A percentile compares a stretch with the other conserved stretches of the same genome.
These are phyloP conservation scores for Golubevia pallescens DNA, from an alignment of 1,284 basidiomycete genomes.

Conservation along the genomic window DNA sequence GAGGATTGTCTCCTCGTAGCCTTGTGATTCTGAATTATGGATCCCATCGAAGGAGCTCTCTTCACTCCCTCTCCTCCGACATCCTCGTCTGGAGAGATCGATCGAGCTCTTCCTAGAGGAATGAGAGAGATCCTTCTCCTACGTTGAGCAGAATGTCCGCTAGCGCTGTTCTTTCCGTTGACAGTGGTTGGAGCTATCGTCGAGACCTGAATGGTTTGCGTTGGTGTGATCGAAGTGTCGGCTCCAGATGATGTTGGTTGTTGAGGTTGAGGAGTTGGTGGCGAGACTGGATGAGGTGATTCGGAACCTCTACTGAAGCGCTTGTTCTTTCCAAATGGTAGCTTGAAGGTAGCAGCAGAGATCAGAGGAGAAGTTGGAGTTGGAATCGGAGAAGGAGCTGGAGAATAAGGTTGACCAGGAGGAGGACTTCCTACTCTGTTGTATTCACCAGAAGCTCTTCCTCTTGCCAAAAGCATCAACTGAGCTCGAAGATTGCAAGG, in stretches of 20 bases:
- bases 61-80: not conserved
- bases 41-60: conserved; percentile 12
- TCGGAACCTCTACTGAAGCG: conserved; percentile 7
- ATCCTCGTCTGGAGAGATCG: conserved; percentile 10
- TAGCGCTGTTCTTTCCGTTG: conserved; percentile 11
- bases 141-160: conserved; percentile 16
- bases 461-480: conserved; percentile 25
- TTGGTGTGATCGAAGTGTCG: conserved; percentile 16
- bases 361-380: conserved; percentile 11
- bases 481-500: conserved; percentile 82
- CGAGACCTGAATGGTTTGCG: conserved; percentile 13
- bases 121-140: conserved; percentile 36
- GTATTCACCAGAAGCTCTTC: conserved; percentile 12
- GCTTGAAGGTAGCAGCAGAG: conserved; percentile 23
- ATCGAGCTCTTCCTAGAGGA: conserved; percentile 20
- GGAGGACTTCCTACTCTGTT: conserved; percentile 3
- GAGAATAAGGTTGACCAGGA: conserved; percentile 1
- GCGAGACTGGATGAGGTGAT: not conserved
- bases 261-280: not conserved
- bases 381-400: not conserved
- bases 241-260: not conserved
- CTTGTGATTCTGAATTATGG: conserved; percentile 5
- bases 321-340: conserved; percentile 36
- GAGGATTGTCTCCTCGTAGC: conserved; percentile 24
- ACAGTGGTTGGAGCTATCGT: conserved; percentile 6